These are phyloP conservation scores for Quercus wislizeni DNA, from an alignment of 306 rosid species.

Conservation along the genomic window DNA sequence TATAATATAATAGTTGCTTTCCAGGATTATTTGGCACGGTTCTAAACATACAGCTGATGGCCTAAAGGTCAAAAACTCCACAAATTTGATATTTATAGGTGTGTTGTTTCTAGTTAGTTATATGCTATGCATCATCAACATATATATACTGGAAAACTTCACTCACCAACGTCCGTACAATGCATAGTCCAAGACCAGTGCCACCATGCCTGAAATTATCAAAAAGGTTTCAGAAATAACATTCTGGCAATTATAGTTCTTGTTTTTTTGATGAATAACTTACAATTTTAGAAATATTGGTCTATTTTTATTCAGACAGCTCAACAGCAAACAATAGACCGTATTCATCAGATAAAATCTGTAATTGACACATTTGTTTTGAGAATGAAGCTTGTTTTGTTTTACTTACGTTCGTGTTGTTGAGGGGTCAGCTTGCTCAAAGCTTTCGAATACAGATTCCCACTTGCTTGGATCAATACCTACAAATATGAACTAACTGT, in stretches of 20 bases:
- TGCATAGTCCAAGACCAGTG: slow-evolving; percentile 98
- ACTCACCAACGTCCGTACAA: slow-evolving; percentile 92
- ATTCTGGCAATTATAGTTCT: slow-evolving; percentile 3
- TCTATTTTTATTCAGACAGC: slow-evolving; percentile 4
- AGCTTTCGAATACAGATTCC: slow-evolving; percentile 98
- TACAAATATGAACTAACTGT: slow-evolving; percentile 21
- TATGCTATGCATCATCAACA: neutral
- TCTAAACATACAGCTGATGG: slow-evolving; percentile 1
- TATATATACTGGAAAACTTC: slow-evolving; percentile 2
- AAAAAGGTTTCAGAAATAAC: slow-evolving; percentile 2
- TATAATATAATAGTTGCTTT: neutral
- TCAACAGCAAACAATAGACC: slow-evolving; percentile 1
- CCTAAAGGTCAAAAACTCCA: slow-evolving; percentile 2
- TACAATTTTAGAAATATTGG: slow-evolving; percentile 10
- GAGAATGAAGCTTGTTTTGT: neutral
- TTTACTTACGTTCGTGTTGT: slow-evolving; percentile 86
- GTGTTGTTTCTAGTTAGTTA: neutral
- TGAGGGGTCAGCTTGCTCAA: slow-evolving; percentile 99
- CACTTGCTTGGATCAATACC: slow-evolving; percentile 96
- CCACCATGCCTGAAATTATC: slow-evolving; percentile 90
- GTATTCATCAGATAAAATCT: slow-evolving; percentile 1
- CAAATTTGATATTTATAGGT: neutral
- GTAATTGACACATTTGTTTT: neutral
- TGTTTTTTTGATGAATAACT: slow-evolving; percentile 15
- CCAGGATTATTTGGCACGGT: neutral